phyloP scores from a whole-genome alignment of 352 stramenopile species.

The Pythium phragmiticola region DNA sequence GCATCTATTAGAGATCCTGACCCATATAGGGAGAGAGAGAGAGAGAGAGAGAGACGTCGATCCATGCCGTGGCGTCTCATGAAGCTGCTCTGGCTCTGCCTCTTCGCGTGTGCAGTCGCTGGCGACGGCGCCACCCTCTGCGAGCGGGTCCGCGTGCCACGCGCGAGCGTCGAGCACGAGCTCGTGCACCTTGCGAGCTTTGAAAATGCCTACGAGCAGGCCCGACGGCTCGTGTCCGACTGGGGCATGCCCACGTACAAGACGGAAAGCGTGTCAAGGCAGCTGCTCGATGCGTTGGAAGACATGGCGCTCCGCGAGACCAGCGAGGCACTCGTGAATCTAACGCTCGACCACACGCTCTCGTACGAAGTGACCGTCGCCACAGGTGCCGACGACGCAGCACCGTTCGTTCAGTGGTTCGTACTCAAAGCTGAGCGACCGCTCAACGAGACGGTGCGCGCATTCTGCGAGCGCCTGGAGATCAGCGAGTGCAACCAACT shows the following conservation, averaged over 20 bases:
- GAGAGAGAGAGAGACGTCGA: too few relatives aligned
- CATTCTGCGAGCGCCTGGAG: constrained; percentile 31
- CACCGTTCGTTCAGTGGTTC: constrained; percentile 12
- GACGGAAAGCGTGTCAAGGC: constrained; percentile 14
- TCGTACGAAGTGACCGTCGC: constrained; percentile 37
- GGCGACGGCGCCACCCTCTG: not conserved
- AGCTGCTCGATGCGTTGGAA: constrained; percentile 37
- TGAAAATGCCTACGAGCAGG: constrained; percentile 6
- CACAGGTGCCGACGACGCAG: not conserved
- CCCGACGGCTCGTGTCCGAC: not conserved
- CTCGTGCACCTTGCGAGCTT: constrained; percentile 24
- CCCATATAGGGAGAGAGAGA: not conserved
- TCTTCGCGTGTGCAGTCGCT: not conserved
- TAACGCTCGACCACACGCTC: constrained; percentile 56
- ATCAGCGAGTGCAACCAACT: constrained; percentile 26
- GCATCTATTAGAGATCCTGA: not conserved
- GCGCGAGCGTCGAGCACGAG: constrained; percentile 11
- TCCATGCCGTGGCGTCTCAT: not conserved
- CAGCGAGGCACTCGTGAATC: constrained; percentile 50
- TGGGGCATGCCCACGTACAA: constrained; percentile 19
- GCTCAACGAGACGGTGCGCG: constrained; percentile 26
- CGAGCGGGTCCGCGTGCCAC: constrained; percentile 20
- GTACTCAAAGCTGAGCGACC: constrained; percentile 35
- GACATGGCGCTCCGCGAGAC: constrained; percentile 47
- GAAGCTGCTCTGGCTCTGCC: constrained; percentile 1